Base-by-base conservation (phyloP, 805 yeast genomes). In the Hanseniaspora lindneri region DNA sequence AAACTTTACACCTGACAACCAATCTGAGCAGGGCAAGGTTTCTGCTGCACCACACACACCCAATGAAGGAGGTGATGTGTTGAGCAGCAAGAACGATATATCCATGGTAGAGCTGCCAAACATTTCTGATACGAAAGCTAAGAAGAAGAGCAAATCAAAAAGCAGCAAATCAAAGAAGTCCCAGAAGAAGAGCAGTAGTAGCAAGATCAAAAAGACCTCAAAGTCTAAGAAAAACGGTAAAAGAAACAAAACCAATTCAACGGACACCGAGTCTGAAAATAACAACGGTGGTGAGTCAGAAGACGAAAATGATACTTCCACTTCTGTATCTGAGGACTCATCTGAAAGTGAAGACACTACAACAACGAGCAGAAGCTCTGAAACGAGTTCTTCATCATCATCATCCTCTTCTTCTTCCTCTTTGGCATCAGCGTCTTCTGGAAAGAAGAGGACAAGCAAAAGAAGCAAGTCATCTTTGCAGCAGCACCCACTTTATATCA, bases 401-500 rank as follows among this genome's bases (percentile, higher is more conserved):
- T 25, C 20, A 20, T 23, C 28, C n/a, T 34, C 41, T 16, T 19
- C 27, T 11, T 14, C 43, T 6, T 23, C 43, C 9, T 39, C 49
- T 10, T 17, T 23, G 3, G 19, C 39, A 8, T 33, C 47, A 11
- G 34, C 35, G 16, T 44, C 49, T 8, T 28, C 36, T 23, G 43
- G 43, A 3, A 46, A 39, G 20, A 46, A 46, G 29, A 46, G 29
- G 29, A 39, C 43, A 4, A 37, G 32, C 20, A 46, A 39, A n/a
- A 46, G 32, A 30, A 32, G 23, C 11, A 39, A 32, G 10, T n/a
- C 29, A 5, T 17, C 49, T 4, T 30, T 46, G 14, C 49, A 46
- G n/a, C 43, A 46, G 14, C 49, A 46, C 32, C 49, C 49, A 24
- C 23, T 46, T 13, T 46, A 46, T 24, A 46, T 46, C 20, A 37